These are phyloP conservation scores for Kazachstania sp. DNA, from an alignment of 1,139 yeast species.

Conservation along the genomic window DNA sequence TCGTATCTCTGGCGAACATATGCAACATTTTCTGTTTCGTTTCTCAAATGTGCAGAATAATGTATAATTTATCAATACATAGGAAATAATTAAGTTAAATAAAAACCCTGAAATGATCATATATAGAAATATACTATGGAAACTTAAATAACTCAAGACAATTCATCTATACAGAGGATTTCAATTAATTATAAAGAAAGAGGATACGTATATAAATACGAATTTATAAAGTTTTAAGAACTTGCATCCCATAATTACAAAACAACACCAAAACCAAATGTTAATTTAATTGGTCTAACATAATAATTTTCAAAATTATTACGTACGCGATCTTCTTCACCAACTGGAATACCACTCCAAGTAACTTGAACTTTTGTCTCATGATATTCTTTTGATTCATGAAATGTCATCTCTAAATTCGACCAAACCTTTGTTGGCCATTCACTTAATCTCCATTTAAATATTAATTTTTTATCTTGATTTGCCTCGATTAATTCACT, in stretches of 20 bases:
- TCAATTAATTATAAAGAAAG: no score
- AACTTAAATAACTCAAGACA: no score
- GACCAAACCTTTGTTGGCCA: conserved; percentile 87
- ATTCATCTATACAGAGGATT: no score
- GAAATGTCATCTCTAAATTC: conserved; percentile 52
- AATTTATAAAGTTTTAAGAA: not conserved
- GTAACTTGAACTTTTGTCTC: conserved; percentile 76
- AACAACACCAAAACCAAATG: conserved; percentile 92
- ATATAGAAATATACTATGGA: no score
- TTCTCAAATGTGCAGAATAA: no score
- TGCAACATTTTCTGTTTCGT: no score
- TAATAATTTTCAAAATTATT: conserved; percentile 84
- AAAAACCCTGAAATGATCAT: no score
- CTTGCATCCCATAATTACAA: conserved; percentile 32
- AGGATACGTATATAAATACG: no score
- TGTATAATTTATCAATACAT: no score
- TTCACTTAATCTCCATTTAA: conserved; percentile 79
- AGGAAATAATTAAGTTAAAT: no score
- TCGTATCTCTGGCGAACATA: no score
- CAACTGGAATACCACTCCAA: conserved; percentile 89
- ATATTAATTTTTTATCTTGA: conserved; percentile 47
- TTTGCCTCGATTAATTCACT: conserved; percentile 59
- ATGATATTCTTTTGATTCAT: conserved; percentile 54
- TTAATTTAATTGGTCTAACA: conserved; percentile 74
- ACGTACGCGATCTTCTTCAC: conserved; percentile 88